These are phyloP conservation scores for Cercophora sp. DNA, from an alignment of 495 filamentous ascomycete genomes.

Conservation along the genomic window DNA sequence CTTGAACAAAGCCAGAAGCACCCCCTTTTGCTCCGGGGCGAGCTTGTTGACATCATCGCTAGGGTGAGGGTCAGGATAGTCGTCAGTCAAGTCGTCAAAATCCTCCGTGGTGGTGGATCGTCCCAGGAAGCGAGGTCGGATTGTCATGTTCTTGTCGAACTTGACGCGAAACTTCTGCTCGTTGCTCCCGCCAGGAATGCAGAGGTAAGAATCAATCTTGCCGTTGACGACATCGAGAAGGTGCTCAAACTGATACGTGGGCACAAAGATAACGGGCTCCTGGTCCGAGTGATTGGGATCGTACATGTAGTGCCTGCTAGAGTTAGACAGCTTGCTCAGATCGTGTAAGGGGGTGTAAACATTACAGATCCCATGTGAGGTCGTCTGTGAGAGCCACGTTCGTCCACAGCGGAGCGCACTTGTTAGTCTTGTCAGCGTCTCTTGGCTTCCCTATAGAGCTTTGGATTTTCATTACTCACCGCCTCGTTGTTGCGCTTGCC, in stretches of 20 bases:
- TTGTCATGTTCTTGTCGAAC: slow-evolving; percentile 54
- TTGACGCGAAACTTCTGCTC: slow-evolving; percentile 49
- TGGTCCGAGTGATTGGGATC: slow-evolving; percentile 38
- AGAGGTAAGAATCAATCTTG: slow-evolving; percentile 40
- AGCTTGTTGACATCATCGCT: slow-evolving; percentile 19
- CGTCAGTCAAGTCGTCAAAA: slow-evolving; percentile 28
- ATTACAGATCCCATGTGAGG: slow-evolving; percentile 72
- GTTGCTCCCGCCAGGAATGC: slow-evolving; percentile 45
- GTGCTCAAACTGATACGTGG: slow-evolving; percentile 55
- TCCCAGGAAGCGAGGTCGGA: slow-evolving; percentile 63
- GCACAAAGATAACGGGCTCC: slow-evolving; percentile 60
- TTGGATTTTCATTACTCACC: no score
- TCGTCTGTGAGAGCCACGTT: slow-evolving; percentile 49
- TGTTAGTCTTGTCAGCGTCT: no score
- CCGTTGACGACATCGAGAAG: slow-evolving; percentile 59
- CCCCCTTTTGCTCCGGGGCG: slow-evolving; percentile 10
- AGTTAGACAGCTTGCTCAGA: background rate
- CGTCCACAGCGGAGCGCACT: slow-evolving; percentile 59
- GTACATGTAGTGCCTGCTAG: slow-evolving; percentile 72
- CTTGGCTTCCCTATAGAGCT: no score
- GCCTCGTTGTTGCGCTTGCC: slow-evolving; percentile 39
- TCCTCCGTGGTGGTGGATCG: slow-evolving; percentile 36
- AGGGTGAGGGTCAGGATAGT: slow-evolving; percentile 21
- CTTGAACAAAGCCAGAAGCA: slow-evolving; percentile 9
- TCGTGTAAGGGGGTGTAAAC: slow-evolving; percentile 24